A percentile compares a stretch with the other conserved stretches of the same genome.
Evolutionary conservation across 2,329 filamentous ascomycete species (phyloP).

Genomic region (Curvularia lunata): DNA sequence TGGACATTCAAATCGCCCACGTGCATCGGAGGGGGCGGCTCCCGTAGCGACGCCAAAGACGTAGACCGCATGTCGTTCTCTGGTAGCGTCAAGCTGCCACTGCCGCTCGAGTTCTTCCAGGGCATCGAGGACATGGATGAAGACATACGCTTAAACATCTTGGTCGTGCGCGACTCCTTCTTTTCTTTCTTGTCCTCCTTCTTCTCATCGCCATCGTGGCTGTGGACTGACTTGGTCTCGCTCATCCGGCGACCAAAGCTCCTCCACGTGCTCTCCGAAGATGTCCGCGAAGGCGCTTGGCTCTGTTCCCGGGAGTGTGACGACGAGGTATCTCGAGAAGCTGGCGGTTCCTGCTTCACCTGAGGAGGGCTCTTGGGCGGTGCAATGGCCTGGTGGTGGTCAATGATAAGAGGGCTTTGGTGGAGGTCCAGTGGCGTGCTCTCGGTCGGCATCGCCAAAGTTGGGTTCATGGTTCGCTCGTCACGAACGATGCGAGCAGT

Average conservation of each 20-base stretch:
- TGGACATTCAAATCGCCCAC: constrained; percentile 95
- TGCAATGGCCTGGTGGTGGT: constrained; percentile 59
- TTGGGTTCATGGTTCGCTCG: constrained; percentile 46
- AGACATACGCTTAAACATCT: constrained; percentile 72
- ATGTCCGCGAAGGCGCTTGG: constrained; percentile 43
- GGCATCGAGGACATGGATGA: constrained; percentile 61
- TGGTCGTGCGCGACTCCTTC: constrained; percentile 64
- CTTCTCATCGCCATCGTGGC: constrained; percentile 49
- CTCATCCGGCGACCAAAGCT: constrained; percentile 47
- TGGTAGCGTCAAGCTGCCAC: constrained; percentile 47
- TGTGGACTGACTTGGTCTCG: constrained; percentile 43
- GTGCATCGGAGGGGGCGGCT: constrained; percentile 65
- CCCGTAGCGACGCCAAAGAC: constrained; percentile 41
- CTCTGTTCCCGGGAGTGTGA: constrained; percentile 42
- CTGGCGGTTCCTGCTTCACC: constrained; percentile 40
- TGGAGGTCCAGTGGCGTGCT: constrained; percentile 59
- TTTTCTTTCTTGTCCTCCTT: constrained; percentile 56
- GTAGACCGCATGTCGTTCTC: constrained; percentile 46
- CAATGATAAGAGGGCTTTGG: constrained; percentile 66
- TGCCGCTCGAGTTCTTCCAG: constrained; percentile 55
- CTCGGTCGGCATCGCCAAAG: constrained; percentile 55
- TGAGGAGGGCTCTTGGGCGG: constrained; percentile 36
- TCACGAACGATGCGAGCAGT: constrained; percentile 83
- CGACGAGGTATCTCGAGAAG: constrained; percentile 40
- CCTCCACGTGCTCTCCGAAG: constrained; percentile 50